Evolutionary conservation across 331 rosid species (phyloP).

Genomic region (Quercus tomentella): DNA sequence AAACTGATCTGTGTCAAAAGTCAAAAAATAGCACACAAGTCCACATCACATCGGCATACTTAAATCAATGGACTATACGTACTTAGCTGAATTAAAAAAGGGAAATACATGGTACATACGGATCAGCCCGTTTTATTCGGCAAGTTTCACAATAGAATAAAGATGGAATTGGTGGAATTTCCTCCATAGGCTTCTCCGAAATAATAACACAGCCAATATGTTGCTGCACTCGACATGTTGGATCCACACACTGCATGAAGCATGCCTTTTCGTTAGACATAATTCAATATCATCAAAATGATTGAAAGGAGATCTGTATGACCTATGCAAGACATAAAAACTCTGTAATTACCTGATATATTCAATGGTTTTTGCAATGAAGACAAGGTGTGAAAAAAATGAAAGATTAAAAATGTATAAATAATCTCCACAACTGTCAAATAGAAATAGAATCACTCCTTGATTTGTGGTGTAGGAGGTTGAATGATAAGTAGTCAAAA

Average conservation of each 20-base stretch:
- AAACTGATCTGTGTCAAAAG: not conserved
- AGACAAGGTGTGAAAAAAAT: not conserved
- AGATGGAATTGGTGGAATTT: not conserved
- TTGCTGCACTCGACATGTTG: not conserved
- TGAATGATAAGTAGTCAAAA: not conserved
- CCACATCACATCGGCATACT: not conserved
- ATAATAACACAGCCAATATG: not conserved
- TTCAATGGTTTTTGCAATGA: not conserved
- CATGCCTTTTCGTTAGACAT: not conserved
- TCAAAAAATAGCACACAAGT: no score
- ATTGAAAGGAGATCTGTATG: not conserved
- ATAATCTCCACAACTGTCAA: not conserved
- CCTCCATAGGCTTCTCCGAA: not conserved
- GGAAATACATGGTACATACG: not conserved
- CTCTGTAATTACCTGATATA: not conserved
- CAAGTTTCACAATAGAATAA: not conserved
- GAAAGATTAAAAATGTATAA: not conserved
- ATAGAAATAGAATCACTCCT: not conserved
- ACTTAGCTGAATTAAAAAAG: not conserved
- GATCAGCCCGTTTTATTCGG: conserved; percentile 1
- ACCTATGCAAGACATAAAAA: not conserved
- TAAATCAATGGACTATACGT: not conserved
- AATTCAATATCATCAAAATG: not conserved
- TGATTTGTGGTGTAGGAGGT: not conserved
- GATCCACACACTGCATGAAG: not conserved